Evolutionary conservation across 2,329 filamentous ascomycete species (phyloP), one percentile per base, ranked within the genome.

Genomic region (Arachnopeziza araneosa): DNA sequence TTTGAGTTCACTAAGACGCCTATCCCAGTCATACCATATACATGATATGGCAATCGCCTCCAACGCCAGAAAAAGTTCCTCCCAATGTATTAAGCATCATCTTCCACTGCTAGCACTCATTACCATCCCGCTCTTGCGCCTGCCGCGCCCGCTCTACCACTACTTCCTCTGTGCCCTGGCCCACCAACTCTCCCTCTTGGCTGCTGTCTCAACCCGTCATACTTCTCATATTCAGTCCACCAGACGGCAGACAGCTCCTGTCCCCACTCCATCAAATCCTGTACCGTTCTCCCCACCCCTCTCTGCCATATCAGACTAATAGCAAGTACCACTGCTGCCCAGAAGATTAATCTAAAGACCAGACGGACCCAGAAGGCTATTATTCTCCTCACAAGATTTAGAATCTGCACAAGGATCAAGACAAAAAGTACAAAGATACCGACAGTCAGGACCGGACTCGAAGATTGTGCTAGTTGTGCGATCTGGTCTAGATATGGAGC

Each of bases 291-390:
- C 64, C 85, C 83, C 19, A 87, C 71, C 0, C 91, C 87, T 1
- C 90, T 78, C 69, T 86, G 85, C 73, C 81, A 88, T 2, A 88
- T 78, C 62, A 81, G 79, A 21, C 85, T 76, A 0, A 79, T 78
- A 0, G 85, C 50, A 0, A 79, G 78, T 4, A 80, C 75, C 1
- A 93, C 66, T 1, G 77, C 72, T 1, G 80, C 81, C 84, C 86
- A 95, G 64, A 91, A 84, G 1, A 83, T 72, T 50, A 91, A 66
- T 24, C 82, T 76, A 64, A 90, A 73, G 12, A 80, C 79, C 58
- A 96, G 71, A n/a, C 82, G 78, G 56, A 91, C 83, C 85, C 91
- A 91, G 77, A 87, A 96, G 70, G 91, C 77, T 60, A 96, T 79
- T 22, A 91, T 76, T 62, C 90, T 83, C 63, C 86, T 85, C 21